These are phyloP conservation scores for Prototheca wickerhamii DNA, from an alignment of 163 green algal genomes.

Conservation along the genomic window DNA sequence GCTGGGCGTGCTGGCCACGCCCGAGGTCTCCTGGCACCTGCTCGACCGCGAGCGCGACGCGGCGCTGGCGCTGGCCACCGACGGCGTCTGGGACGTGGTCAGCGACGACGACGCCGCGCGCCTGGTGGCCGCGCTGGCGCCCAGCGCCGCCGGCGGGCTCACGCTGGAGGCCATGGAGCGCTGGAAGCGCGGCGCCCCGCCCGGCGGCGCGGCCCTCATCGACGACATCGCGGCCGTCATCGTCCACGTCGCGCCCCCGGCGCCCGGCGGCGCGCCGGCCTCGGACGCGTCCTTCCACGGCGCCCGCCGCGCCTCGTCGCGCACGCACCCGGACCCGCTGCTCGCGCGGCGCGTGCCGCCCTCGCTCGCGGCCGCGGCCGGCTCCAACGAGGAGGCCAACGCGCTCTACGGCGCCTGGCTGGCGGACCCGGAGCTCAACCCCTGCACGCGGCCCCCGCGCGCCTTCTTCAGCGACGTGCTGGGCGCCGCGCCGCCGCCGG, in stretches of 20 bases:
- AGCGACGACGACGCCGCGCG: slow-evolving; percentile 15
- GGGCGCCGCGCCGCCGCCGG: neutral
- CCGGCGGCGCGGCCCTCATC: slow-evolving; percentile 9
- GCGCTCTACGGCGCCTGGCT: slow-evolving; percentile 12
- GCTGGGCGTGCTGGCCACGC: slow-evolving; percentile 21
- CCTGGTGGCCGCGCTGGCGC: slow-evolving; percentile 20
- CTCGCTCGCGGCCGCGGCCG: slow-evolving; percentile 18
- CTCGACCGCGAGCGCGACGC: slow-evolving; percentile 16
- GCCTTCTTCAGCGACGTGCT: slow-evolving; percentile 8
- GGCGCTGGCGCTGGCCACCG: slow-evolving; percentile 26
- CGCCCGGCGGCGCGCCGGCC: neutral
- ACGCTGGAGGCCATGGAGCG: slow-evolving; percentile 37
- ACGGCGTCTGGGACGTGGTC: slow-evolving; percentile 45
- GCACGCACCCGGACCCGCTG: too few species aligned
- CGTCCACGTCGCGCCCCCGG: slow-evolving; percentile 19
- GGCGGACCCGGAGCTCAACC: slow-evolving; percentile 16
- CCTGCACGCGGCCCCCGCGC: slow-evolving; percentile 16
- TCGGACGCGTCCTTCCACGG: neutral
- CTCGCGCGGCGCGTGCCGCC: neutral
- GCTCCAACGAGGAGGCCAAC: slow-evolving; percentile 32
- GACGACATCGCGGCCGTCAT: slow-evolving; percentile 31
- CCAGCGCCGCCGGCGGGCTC: slow-evolving; percentile 30
- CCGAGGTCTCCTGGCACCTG: slow-evolving; percentile 13
- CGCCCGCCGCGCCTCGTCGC: too few species aligned
- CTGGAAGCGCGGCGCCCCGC: slow-evolving; percentile 18